Base-by-base conservation (phyloP, 2,329 filamentous ascomycete genomes). In the Penicillium fuscoglaucum region DNA sequence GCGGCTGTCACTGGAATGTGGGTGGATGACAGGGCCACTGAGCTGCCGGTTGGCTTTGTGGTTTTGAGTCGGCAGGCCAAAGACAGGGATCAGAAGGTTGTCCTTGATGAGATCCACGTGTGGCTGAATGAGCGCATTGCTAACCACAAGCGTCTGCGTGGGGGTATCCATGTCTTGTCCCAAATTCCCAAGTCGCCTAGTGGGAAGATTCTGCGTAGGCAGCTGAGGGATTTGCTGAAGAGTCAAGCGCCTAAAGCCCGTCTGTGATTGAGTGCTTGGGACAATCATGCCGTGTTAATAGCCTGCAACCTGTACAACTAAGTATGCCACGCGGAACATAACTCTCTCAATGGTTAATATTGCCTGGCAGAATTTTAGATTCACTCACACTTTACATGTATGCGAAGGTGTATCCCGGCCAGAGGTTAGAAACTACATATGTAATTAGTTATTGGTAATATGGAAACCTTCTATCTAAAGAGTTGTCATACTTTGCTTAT, bases 161-260 rank as follows among this genome's bases (percentile, higher is more conserved):
- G 72, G 2, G 73, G 72, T 0, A 68, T 75, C 6, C 59, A 62
- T 41, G 70, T 74, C 21, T 48, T 74, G 15, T 61, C 72, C 41
- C 66, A 65, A 24, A 70, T 75, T 21, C 72, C 73, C 0, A 68
- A 73, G 41, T 74, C 69, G 55, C 67, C 68, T 4, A 68, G 70
- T 45, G 72, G 74, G 39, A 75, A 75, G 61, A 71, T 71, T 41
- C 21, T 70, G 50, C 54, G 69, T 8, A 52, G 69, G n/a, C 59
- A 69, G 53, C 40, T 71, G 47, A 69, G 69, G 53, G 60, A 65
- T 17, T 26, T 59, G 26, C 49, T 66, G 24, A 64, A 66, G 44
- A 64, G 47, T 49, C 62, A 58, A 37, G 50, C 43, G n/a, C 56
- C 62, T 2, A 68, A 67, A 52, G 58, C 63, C n/a, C 52, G 53